Conservation (phyloP, 495 filamentous ascomycete species). For the Diplogelasinospora grovesii region DNA sequence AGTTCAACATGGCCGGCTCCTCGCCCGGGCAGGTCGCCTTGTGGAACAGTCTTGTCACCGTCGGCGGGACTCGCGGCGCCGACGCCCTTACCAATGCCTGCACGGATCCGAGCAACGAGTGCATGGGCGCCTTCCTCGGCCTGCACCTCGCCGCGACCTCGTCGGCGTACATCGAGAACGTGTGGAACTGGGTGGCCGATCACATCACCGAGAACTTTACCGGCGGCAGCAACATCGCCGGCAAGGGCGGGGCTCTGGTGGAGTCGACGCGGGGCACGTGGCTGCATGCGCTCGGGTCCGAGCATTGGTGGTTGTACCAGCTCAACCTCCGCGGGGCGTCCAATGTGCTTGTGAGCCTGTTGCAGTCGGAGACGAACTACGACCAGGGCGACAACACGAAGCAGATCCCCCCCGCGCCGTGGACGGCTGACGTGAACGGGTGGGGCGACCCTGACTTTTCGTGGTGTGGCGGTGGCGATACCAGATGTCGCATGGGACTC, state of each 20-base stretch:
- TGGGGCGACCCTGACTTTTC: slow-evolving; percentile 52
- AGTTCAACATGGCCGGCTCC: slow-evolving; percentile 53
- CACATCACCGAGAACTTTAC: slow-evolving; percentile 58
- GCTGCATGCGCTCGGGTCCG: slow-evolving; percentile 62
- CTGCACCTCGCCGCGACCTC: slow-evolving; percentile 57
- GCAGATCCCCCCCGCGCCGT: slow-evolving; percentile 38
- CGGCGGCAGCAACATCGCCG: slow-evolving; percentile 37
- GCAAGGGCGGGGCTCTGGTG: slow-evolving; percentile 47
- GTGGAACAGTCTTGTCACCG: slow-evolving; percentile 54
- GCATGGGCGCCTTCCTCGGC: slow-evolving; percentile 59
- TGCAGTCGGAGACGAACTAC: slow-evolving; percentile 89
- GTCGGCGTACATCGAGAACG: slow-evolving; percentile 58
- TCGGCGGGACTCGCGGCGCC: slow-evolving; percentile 52
- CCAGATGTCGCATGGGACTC: slow-evolving; percentile 37
- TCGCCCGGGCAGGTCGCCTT: slow-evolving; percentile 51
- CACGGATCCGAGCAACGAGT: slow-evolving; percentile 40
- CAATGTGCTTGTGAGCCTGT: slow-evolving; percentile 70
- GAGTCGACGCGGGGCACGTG: slow-evolving; percentile 53
- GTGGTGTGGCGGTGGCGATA: slow-evolving; percentile 29
- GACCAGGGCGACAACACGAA: slow-evolving; percentile 72
- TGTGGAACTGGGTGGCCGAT: slow-evolving; percentile 68
- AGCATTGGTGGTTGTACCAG: slow-evolving; percentile 72
- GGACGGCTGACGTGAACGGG: slow-evolving; percentile 33
- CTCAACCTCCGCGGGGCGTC: slow-evolving; percentile 65
- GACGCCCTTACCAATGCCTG: slow-evolving; percentile 31